phyloP scores from a whole-genome alignment of 768 basidiomycete genomes.

The Lentinula lateritia region DNA sequence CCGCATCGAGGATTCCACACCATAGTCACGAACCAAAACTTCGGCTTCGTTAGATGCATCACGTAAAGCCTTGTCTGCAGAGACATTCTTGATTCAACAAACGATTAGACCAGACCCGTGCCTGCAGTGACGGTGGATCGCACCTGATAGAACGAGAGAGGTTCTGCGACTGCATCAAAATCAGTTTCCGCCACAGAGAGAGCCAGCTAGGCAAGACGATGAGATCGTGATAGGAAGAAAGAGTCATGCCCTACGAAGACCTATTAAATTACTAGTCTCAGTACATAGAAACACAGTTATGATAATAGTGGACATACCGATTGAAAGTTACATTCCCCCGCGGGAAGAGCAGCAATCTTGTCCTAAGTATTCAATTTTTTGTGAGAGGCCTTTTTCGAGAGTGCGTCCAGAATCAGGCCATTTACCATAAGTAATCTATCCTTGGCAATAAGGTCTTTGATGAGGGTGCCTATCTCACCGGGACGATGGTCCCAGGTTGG shows the following conservation, averaged over 20 bases:
- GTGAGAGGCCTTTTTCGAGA: no score
- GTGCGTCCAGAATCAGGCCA: background rate
- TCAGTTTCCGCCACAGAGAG: constrained; percentile 59
- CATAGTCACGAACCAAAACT: constrained; percentile 61
- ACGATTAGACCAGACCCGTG: background rate
- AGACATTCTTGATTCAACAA: constrained; percentile 45
- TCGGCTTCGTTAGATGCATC: constrained; percentile 78
- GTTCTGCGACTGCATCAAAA: constrained; percentile 47
- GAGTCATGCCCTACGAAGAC: constrained; percentile 55
- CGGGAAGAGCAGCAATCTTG: constrained; percentile 50
- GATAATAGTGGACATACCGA: constrained; percentile 35
- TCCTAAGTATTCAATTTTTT: constrained; percentile 24
- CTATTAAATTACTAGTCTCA: constrained; percentile 25
- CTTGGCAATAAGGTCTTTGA: constrained; percentile 52
- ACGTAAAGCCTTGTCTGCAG: constrained; percentile 65
- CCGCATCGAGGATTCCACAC: constrained; percentile 76
- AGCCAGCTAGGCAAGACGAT: constrained; percentile 32
- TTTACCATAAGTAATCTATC: constrained; percentile 38
- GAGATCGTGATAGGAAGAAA: constrained; percentile 13
- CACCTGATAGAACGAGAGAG: constrained; percentile 66
- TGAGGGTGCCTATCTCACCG: constrained; percentile 51
- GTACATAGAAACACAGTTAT: constrained; percentile 2
- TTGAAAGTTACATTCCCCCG: constrained; percentile 57
- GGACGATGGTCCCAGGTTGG: constrained; percentile 64
- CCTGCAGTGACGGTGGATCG: background rate